Conservation (phyloP, 2,329 filamentous ascomycete species). For the Fusarium sp. region DNA sequence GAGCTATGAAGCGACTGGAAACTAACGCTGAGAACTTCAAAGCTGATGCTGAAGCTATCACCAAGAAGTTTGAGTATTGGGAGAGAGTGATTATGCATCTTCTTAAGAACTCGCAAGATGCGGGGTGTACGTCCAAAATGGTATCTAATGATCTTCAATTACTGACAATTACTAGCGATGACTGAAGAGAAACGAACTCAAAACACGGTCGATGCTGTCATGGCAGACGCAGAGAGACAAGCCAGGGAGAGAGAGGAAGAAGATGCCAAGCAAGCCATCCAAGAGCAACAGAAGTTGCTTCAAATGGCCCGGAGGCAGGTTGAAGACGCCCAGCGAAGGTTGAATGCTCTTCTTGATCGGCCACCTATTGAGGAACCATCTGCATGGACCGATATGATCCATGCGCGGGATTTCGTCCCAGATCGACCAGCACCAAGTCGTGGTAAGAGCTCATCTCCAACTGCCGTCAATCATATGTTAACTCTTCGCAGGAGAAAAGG, state of each 20-base stretch:
- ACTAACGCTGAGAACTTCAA: background rate
- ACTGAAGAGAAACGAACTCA: background rate
- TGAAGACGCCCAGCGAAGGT: background rate
- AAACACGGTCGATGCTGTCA: background rate
- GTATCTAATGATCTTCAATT: no score
- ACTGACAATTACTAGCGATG: background rate
- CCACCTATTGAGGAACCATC: background rate
- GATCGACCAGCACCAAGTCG: background rate
- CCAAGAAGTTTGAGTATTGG: background rate
- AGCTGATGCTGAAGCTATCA: background rate
- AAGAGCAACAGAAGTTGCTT: background rate
- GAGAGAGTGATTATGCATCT: background rate
- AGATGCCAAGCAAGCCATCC: background rate
- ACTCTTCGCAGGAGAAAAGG: background rate
- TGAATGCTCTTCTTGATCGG: background rate
- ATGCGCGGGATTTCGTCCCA: background rate
- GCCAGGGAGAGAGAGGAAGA: background rate
- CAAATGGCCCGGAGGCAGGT: background rate
- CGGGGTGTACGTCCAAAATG: background rate
- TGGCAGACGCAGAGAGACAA: background rate
- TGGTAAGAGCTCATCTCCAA: rapidly evolving
- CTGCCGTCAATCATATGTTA: background rate
- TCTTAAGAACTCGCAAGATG: background rate
- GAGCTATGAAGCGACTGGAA: background rate
- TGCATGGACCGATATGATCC: background rate